These are phyloP conservation scores for Kuraishia piskuri DNA, from an alignment of 805 yeast genomes.

Conservation along the genomic window DNA sequence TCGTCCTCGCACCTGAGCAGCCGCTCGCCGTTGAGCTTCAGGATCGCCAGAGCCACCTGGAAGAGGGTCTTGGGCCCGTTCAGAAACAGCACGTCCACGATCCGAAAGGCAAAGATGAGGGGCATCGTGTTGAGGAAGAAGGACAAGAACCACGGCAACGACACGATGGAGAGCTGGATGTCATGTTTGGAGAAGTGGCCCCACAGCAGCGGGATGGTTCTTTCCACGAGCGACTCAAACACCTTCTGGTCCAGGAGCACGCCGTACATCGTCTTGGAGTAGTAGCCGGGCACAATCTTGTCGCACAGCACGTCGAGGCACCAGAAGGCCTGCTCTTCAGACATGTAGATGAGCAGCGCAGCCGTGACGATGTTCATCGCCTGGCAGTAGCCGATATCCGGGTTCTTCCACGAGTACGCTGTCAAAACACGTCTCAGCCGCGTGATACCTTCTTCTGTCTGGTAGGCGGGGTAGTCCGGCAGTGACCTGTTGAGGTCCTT, in stretches of 20 bases:
- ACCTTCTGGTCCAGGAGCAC: constrained; percentile 90
- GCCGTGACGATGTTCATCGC: constrained; percentile 96
- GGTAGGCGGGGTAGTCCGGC: constrained; percentile 96
- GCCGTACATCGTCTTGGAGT: constrained; percentile 96
- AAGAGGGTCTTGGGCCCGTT: constrained; percentile 87
- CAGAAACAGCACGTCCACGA: constrained; percentile 80
- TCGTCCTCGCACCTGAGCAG: constrained; percentile 78
- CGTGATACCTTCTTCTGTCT: constrained; percentile 74
- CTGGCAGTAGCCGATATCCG: constrained; percentile 96
- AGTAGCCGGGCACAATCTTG: constrained; percentile 85
- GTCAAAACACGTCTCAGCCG: constrained; percentile 81
- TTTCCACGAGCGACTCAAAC: constrained; percentile 81
- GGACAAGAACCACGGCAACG: constrained; percentile 94
- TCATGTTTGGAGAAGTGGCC: constrained; percentile 71
- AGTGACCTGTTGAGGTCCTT: constrained; percentile 90
- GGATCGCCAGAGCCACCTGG: constrained; percentile 88
- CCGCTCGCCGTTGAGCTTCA: constrained; percentile 81
- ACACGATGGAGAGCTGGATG: constrained; percentile 86
- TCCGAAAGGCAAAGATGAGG: constrained; percentile 82
- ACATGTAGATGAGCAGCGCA: constrained; percentile 71
- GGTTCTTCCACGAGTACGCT: constrained; percentile 95
- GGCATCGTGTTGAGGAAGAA: constrained; percentile 92
- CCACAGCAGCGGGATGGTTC: constrained; percentile 84
- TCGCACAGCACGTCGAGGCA: constrained; percentile 75
- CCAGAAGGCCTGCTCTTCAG: constrained; percentile 98